phyloP scores from a whole-genome alignment of 163 green algal genomes.

The Trebouxiophyceae sp. region DNA sequence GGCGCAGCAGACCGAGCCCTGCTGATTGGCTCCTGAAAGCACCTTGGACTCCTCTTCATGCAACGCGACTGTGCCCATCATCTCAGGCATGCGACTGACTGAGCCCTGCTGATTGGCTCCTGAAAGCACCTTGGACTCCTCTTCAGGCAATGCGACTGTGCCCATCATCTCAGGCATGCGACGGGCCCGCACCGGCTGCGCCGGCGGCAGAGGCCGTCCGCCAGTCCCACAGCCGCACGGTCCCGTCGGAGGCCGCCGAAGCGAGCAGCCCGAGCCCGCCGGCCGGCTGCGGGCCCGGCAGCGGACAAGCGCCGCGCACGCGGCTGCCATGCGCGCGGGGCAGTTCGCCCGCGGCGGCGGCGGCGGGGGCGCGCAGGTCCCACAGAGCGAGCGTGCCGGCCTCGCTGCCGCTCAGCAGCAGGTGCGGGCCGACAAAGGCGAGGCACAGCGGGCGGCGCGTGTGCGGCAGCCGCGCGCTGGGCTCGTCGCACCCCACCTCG shows the following conservation, averaged over 20 bases:
- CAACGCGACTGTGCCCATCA: too few species aligned
- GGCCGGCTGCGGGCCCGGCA: background rate
- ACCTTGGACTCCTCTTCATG: too few species aligned
- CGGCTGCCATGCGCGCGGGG: background rate
- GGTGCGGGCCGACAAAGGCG: conserved; percentile 14
- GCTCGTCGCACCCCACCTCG: conserved; percentile 16
- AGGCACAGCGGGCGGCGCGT: conserved; percentile 32
- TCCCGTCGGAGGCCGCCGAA: conserved; percentile 48
- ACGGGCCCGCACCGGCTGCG: too few species aligned
- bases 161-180: too few species aligned
- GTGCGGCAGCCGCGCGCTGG: conserved; percentile 22
- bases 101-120: too few species aligned
- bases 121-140: too few species aligned
- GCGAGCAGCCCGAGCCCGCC: conserved; percentile 14
- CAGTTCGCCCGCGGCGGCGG: background rate
- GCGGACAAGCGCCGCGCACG: background rate
- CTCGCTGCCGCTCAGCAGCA: conserved; percentile 48
- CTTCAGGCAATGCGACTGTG: too few species aligned
- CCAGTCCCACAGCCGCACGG: conserved; percentile 51
- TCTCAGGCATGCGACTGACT: too few species aligned
- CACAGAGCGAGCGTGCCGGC: conserved; percentile 42
- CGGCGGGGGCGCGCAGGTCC: conserved; percentile 9
- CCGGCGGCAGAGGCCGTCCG: too few species aligned
- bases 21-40: too few species aligned
- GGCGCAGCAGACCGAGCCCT: too few species aligned